A percentile compares a stretch with the other conserved stretches of the same genome.
These are phyloP conservation scores for Suillus paluster DNA, from an alignment of 768 basidiomycete genomes.

Conservation along the genomic window DNA sequence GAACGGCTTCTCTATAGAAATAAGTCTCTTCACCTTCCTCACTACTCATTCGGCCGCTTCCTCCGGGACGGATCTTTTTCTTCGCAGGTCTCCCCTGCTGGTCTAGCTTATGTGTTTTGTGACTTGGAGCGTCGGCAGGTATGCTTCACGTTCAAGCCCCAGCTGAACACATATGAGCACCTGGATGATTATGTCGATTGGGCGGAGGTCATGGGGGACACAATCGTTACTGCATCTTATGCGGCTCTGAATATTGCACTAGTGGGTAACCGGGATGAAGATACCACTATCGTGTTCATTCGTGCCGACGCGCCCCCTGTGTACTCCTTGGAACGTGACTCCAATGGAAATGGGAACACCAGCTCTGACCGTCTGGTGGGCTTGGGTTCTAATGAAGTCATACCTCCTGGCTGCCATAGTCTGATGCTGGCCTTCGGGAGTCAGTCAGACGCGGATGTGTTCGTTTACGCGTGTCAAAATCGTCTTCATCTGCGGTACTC, in stretches of 20 bases:
- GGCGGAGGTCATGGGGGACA: not conserved
- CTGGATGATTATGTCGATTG: not conserved
- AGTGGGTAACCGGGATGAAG: constrained; percentile 11
- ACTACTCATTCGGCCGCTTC: constrained; percentile 42
- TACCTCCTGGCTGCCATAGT: constrained; percentile 33
- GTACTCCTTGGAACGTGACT: constrained; percentile 20
- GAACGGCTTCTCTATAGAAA: constrained; percentile 26
- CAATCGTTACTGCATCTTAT: constrained; percentile 24
- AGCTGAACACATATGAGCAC: not conserved
- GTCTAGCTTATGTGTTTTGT: constrained; percentile 37
- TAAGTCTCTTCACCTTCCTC: constrained; percentile 22
- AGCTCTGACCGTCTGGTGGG: constrained; percentile 17
- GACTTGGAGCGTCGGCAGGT: constrained; percentile 36
- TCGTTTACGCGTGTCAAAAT: constrained; percentile 23
- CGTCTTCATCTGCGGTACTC: constrained; percentile 24
- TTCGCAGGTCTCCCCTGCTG: constrained; percentile 29
- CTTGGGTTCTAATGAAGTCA: constrained; percentile 26
- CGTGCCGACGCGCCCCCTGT: constrained; percentile 36
- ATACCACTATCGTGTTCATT: constrained; percentile 31
- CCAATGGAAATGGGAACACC: not conserved
- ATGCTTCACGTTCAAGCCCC: constrained; percentile 31
- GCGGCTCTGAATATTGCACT: constrained; percentile 24
- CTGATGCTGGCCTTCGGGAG: constrained; percentile 36
- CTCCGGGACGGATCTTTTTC: constrained; percentile 41
- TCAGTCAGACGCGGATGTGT: constrained; percentile 29